A percentile compares a stretch with the other conserved stretches of the same genome.
Evolutionary conservation across 306 rosid species (phyloP).

Genomic region (Prosopis cineraria): DNA sequence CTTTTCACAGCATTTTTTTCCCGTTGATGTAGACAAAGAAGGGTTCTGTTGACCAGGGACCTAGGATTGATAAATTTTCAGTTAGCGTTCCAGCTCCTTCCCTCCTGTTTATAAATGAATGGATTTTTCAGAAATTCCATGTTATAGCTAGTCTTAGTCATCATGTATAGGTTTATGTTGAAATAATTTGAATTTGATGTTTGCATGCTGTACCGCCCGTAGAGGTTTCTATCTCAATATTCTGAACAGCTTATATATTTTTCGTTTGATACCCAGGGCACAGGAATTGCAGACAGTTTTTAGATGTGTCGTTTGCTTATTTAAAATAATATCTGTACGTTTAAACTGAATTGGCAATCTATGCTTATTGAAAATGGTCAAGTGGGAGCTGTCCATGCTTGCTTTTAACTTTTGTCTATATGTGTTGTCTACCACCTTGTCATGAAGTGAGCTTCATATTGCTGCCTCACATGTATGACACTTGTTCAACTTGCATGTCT

Average conservation of each 20-base stretch:
- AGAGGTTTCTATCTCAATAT: not conserved
- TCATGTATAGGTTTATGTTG: slow-evolving; percentile 1
- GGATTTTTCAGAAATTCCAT: not conserved
- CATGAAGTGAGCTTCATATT: slow-evolving; percentile 11
- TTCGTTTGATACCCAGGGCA: not conserved
- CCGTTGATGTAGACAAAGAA: not conserved
- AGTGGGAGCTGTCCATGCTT: slow-evolving; percentile 4
- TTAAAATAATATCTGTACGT: not conserved
- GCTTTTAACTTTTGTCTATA: slow-evolving; percentile 5
- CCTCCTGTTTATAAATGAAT: not conserved
- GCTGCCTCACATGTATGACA: not conserved
- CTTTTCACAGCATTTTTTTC: not conserved
- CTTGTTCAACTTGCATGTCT: slow-evolving; percentile 5
- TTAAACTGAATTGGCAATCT: slow-evolving; percentile 1
- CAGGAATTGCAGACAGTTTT: not conserved
- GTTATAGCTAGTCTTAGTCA: not conserved
- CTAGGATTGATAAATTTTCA: not conserved
- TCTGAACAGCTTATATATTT: not conserved
- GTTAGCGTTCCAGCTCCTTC: not conserved
- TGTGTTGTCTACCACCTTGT: not conserved
- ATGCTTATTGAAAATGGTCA: slow-evolving; percentile 2
- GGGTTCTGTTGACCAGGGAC: not conserved
- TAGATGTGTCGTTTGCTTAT: not conserved
- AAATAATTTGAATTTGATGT: not conserved
- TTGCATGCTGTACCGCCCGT: slow-evolving; percentile 1